These are phyloP conservation scores for Petunia axillaris DNA, from an alignment of 257 asterid species.

Conservation along the genomic window DNA sequence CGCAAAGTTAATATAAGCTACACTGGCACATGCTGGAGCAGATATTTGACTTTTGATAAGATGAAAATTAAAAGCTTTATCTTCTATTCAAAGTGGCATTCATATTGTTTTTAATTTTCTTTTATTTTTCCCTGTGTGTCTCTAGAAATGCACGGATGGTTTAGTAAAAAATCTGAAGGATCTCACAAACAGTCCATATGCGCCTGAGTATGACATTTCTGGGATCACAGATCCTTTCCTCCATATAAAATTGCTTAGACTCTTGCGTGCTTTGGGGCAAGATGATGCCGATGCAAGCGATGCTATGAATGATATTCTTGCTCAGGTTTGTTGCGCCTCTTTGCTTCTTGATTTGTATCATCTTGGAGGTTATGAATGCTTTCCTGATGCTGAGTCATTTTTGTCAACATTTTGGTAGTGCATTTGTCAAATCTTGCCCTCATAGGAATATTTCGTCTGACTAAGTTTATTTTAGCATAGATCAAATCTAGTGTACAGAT, in stretches of 20 bases:
- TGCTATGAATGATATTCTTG: constrained; percentile 93
- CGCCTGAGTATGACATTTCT: constrained; percentile 92
- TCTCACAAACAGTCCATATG: constrained; percentile 89
- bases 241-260: constrained; percentile 82
- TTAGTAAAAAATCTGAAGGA: constrained; percentile 82
- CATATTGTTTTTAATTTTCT: not conserved
- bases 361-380: not conserved
- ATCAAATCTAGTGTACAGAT: not conserved
- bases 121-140: constrained; percentile 28
- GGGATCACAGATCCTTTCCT: constrained; percentile 97
- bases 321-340: constrained; percentile 66
- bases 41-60: constrained; percentile 3
- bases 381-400: not conserved
- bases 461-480: constrained; percentile 11
- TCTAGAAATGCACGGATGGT: constrained; percentile 91
- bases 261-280: constrained; percentile 83
- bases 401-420: constrained; percentile 1
- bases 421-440: not conserved
- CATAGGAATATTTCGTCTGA: constrained; percentile 2
- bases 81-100: constrained; percentile 21
- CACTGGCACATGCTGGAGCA: constrained; percentile 10
- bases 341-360: constrained; percentile 18
- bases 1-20: not conserved
- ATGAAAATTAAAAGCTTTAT: constrained; percentile 5
- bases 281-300: constrained; percentile 97